Evolutionary conservation across 1,139 yeast species (phyloP).

Genomic region (Kurtzmaniella natalensis): DNA sequence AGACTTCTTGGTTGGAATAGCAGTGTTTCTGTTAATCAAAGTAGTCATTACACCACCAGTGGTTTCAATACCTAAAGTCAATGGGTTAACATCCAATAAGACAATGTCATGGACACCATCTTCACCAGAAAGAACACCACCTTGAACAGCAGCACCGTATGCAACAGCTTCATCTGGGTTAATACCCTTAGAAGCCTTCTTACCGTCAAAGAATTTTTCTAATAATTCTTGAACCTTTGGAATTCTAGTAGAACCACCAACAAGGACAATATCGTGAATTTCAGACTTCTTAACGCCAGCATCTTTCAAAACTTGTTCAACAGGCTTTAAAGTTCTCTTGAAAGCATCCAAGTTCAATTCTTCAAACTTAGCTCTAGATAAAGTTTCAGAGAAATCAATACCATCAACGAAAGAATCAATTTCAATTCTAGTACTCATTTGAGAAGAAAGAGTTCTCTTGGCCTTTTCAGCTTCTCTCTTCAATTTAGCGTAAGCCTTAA

Average conservation of each 20-base stretch:
- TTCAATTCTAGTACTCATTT: slow-evolving; percentile 86
- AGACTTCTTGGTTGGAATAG: slow-evolving; percentile 46
- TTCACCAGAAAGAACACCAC: slow-evolving; percentile 87
- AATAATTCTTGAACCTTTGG: slow-evolving; percentile 93
- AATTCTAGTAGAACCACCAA: slow-evolving; percentile 98
- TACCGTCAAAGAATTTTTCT: slow-evolving; percentile 84
- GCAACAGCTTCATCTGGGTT: slow-evolving; percentile 80
- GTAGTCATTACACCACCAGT: slow-evolving; percentile 49
- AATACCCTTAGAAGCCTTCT: slow-evolving; percentile 92
- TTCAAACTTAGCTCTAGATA: slow-evolving; percentile 94
- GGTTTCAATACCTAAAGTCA: slow-evolving; percentile 48
- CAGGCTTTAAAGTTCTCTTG: slow-evolving; percentile 89
- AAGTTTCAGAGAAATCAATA: slow-evolving; percentile 87
- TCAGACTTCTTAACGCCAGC: slow-evolving; percentile 79
- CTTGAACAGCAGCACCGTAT: slow-evolving; percentile 66
- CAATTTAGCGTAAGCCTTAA: slow-evolving; percentile 81
- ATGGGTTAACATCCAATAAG: slow-evolving; percentile 46
- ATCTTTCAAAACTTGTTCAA: slow-evolving; percentile 87
- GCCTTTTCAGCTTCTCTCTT: slow-evolving; percentile 98
- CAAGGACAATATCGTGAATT: slow-evolving; percentile 87
- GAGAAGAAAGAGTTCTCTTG: slow-evolving; percentile 88
- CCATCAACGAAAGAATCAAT: slow-evolving; percentile 95
- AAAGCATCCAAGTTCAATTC: slow-evolving; percentile 84
- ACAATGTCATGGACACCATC: slow-evolving; percentile 48
- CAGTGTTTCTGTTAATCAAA: slow-evolving; percentile 45